These are phyloP conservation scores for Schwanniomyces sp. DNA, from an alignment of 805 yeast genomes.

Conservation along the genomic window DNA sequence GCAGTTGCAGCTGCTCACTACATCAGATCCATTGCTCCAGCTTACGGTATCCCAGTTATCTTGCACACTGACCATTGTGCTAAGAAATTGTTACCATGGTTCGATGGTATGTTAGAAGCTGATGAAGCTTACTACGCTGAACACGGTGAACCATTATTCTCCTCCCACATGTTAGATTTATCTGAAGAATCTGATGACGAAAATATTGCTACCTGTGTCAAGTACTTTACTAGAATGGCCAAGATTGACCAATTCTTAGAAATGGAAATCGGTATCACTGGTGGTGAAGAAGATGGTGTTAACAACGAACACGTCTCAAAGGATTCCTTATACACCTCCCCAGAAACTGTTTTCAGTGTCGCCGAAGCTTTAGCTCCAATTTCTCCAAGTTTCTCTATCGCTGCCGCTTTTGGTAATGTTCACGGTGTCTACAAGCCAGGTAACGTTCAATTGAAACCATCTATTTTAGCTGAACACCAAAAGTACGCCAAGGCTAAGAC, in stretches of 20 bases:
- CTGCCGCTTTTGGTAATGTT: constrained; percentile 99
- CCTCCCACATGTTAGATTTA: constrained; percentile 98
- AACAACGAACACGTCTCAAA: constrained; percentile 93
- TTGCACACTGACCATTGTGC: constrained; percentile 99
- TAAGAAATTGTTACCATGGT: constrained; percentile 96
- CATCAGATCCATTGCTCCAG: constrained; percentile 94
- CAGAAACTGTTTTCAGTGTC: constrained; percentile 92
- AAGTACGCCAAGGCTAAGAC: constrained; percentile 72
- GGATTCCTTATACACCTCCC: constrained; percentile 86
- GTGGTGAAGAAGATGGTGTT: constrained; percentile 99
- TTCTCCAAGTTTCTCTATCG: constrained; percentile 97
- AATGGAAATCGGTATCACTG: constrained; percentile 99
- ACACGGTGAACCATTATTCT: constrained; percentile 94
- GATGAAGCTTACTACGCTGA: constrained; percentile 88
- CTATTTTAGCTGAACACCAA: constrained; percentile 95
- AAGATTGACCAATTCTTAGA: constrained; percentile 97
- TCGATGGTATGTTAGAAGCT: constrained; percentile 95
- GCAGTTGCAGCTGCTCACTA: constrained; percentile 97
- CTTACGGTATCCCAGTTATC: constrained; percentile 94
- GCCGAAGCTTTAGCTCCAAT: constrained; percentile 87
- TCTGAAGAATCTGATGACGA: constrained; percentile 96
- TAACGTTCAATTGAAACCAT: constrained; percentile 91
- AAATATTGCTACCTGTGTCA: constrained; percentile 91
- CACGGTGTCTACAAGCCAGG: constrained; percentile 99
- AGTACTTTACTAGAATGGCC: constrained; percentile 92